Evolutionary conservation across 1,139 yeast genomes (phyloP).

Genomic region (Protomyces gravidus): DNA sequence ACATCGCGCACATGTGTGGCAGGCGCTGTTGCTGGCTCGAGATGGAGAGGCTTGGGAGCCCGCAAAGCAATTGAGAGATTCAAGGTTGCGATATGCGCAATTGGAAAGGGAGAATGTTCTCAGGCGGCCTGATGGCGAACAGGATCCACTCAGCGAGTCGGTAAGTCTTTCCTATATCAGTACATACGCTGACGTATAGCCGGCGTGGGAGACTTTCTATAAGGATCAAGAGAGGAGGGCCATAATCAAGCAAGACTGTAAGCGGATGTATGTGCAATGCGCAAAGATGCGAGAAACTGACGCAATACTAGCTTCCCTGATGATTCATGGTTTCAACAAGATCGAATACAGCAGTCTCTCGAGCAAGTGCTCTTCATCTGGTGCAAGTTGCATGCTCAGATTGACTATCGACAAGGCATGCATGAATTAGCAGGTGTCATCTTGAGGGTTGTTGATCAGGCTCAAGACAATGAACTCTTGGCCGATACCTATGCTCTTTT

Average conservation of each 20-base stretch:
- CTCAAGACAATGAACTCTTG: slow-evolving; percentile 33
- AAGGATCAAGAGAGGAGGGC: slow-evolving; percentile 37
- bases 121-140: background rate
- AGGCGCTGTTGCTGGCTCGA: slow-evolving; percentile 5
- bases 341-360: slow-evolving; percentile 41
- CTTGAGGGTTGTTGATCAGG: slow-evolving; percentile 36
- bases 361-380: slow-evolving; percentile 51
- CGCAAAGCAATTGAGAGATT: background rate
- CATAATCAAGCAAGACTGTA: slow-evolving; percentile 47
- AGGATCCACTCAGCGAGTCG: slow-evolving; percentile 17
- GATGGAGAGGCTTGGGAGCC: background rate
- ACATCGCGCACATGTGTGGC: slow-evolving; percentile 18
- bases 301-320: slow-evolving; percentile 51
- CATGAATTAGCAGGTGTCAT: slow-evolving; percentile 58
- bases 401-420: slow-evolving; percentile 61
- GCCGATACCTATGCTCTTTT: slow-evolving; percentile 40
- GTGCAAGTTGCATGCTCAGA: slow-evolving; percentile 48
- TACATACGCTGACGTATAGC: slow-evolving; percentile 15
- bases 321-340: slow-evolving; percentile 46
- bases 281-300: no score
- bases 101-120: background rate
- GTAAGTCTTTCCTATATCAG: background rate
- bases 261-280: slow-evolving; percentile 47
- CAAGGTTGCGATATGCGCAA: background rate
- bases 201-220: slow-evolving; percentile 32